These are phyloP conservation scores for Fusarium pseudograminearum DNA, from an alignment of 2,329 filamentous ascomycete genomes.

Conservation along the genomic window DNA sequence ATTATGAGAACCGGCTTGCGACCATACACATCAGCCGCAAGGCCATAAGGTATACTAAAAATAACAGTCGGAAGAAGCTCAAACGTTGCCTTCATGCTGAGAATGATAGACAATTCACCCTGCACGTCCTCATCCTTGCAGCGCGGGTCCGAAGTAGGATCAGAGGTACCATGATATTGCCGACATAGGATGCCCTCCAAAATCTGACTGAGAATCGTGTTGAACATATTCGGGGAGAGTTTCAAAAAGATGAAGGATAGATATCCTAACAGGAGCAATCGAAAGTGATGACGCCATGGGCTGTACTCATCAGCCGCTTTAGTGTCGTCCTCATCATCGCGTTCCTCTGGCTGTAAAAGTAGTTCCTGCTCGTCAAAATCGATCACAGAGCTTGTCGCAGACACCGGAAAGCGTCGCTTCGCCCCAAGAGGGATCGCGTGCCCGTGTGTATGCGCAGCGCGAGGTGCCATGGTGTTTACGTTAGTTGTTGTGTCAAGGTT, in stretches of 20 bases:
- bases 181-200: conserved; percentile 1
- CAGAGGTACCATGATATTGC: neutral
- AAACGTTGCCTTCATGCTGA: conserved; percentile 3
- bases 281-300: neutral
- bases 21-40: conserved; percentile 5
- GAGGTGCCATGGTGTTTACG: no score
- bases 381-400: no score
- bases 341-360: no score
- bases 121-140: conserved; percentile 3
- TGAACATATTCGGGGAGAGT: conserved; percentile 1
- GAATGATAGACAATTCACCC: neutral
- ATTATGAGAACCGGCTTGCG: neutral
- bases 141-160: neutral
- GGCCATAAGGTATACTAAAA: neutral
- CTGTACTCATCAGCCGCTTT: no score
- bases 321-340: no score
- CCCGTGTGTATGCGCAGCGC: no score
- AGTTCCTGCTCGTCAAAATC: no score
- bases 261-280: neutral
- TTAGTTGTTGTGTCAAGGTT: no score
- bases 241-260: neutral
- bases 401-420: no score
- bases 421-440: no score
- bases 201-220: conserved; percentile 3
- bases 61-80: conserved; percentile 1